Percentiles rank a stretch among this genome's conserved stretches.
These are phyloP conservation scores for Phaeosphaeria sp. DNA, from an alignment of 2,329 filamentous ascomycete genomes.

Conservation along the genomic window DNA sequence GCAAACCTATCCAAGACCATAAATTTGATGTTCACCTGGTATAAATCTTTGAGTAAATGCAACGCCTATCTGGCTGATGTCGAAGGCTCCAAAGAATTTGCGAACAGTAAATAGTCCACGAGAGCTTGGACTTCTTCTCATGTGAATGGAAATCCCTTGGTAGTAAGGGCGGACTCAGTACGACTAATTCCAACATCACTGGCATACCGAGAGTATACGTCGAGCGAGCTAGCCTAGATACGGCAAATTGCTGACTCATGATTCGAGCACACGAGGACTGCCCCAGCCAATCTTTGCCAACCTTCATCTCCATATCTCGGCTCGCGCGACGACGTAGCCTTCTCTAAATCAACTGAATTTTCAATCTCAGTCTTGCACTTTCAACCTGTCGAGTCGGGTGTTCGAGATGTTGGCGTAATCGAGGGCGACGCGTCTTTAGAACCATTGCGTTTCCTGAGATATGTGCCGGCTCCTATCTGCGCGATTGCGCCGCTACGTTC, in stretches of 20 bases:
- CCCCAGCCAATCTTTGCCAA: too few species aligned
- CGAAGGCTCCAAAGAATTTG: neutral
- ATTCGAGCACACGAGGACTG: too few species aligned
- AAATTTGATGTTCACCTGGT: constrained; percentile 27
- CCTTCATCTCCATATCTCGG: too few species aligned
- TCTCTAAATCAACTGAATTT: too few species aligned
- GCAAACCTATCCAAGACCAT: constrained; percentile 22
- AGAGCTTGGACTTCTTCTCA: constrained; percentile 24
- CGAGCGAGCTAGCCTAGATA: constrained; percentile 1
- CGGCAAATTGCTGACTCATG: too few species aligned
- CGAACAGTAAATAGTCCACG: constrained; percentile 17
- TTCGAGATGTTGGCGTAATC: too few species aligned
- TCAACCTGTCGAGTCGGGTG: too few species aligned
- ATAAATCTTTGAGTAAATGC: constrained; percentile 15
- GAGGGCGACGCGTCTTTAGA: neutral
- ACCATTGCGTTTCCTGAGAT: neutral
- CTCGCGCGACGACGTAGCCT: too few species aligned
- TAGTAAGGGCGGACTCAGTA: neutral
- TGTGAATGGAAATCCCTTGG: constrained; percentile 13
- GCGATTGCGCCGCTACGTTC: neutral
- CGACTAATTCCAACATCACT: neutral
- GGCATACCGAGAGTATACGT: constrained; percentile 13
- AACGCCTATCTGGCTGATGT: constrained; percentile 23
- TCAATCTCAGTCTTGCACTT: too few species aligned
- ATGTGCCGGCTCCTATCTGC: neutral